phyloP scores from a whole-genome alignment of 176 grass and related monocot genomes.

The Miscanthus lutarioriparius region DNA sequence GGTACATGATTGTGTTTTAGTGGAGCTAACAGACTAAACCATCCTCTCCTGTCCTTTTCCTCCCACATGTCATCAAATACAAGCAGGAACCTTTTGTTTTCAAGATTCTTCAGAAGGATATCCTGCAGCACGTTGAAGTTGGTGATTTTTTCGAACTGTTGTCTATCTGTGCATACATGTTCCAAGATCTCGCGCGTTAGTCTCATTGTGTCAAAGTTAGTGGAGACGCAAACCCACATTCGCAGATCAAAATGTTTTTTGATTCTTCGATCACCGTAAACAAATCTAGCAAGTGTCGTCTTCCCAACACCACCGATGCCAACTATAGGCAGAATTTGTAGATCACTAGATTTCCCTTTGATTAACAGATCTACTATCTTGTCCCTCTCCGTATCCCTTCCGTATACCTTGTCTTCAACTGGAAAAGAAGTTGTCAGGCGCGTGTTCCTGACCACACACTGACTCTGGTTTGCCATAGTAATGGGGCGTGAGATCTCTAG shows the following conservation, averaged over 20 bases:
- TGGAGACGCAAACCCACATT: slow-evolving; percentile 18
- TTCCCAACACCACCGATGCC: background rate
- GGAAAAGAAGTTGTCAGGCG: background rate
- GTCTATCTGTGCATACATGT: background rate
- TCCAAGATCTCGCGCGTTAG: slow-evolving; percentile 13
- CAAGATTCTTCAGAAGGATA: background rate
- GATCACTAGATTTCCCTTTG: too few species aligned
- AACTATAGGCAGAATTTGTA: too few species aligned
- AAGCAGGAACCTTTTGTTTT: background rate
- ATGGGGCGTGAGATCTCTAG: background rate
- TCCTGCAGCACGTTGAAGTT: background rate
- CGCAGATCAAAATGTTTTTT: background rate
- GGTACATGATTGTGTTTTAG: background rate
- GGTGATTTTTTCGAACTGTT: background rate
- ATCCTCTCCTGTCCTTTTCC: background rate
- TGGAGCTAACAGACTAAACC: background rate
- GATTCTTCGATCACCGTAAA: background rate
- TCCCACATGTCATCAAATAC: background rate
- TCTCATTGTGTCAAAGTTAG: background rate
- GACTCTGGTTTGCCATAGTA: too few species aligned
- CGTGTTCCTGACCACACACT: background rate
- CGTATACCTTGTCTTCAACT: background rate
- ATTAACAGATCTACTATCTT: too few species aligned
- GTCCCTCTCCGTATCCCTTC: background rate
- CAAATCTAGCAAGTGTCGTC: background rate